These are phyloP conservation scores for Rhazya stricta DNA, from an alignment of 257 asterid species.

Conservation along the genomic window DNA sequence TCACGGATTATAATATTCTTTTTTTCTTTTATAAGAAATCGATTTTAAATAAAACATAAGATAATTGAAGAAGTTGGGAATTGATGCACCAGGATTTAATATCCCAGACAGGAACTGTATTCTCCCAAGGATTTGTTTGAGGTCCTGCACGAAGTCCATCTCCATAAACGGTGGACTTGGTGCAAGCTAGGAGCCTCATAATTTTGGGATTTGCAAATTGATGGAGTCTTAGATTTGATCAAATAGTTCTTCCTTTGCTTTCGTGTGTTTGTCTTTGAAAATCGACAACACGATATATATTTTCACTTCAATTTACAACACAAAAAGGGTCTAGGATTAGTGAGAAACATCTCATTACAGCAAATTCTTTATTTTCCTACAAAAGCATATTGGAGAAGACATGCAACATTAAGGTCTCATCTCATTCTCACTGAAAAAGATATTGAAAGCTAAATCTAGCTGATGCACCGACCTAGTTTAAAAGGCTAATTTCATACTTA, in stretches of 20 bases:
- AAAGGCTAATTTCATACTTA: no score
- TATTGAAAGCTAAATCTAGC: not conserved
- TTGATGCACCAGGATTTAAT: not conserved
- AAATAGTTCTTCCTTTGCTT: not conserved
- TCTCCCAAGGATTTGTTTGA: not conserved
- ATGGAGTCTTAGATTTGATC: not conserved
- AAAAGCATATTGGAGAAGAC: not conserved
- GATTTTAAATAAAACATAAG: no score
- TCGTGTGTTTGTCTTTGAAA: not conserved
- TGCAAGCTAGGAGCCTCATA: not conserved
- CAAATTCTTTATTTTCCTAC: not conserved
- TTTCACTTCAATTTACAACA: not conserved
- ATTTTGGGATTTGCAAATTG: conserved; percentile 7
- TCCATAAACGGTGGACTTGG: not conserved
- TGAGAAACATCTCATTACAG: not conserved
- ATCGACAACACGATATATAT: no score
- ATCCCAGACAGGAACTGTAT: not conserved
- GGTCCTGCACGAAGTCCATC: not conserved
- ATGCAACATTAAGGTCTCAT: not conserved
- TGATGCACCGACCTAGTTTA: no score
- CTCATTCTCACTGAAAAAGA: not conserved
- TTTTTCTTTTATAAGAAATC: no score
- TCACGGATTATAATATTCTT: no score
- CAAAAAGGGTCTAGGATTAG: not conserved
- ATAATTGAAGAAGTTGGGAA: no score